Evolutionary conservation across 495 filamentous ascomycete genomes (phyloP), one percentile per base, ranked within the genome.

Genomic region (Penicillium salamii): DNA sequence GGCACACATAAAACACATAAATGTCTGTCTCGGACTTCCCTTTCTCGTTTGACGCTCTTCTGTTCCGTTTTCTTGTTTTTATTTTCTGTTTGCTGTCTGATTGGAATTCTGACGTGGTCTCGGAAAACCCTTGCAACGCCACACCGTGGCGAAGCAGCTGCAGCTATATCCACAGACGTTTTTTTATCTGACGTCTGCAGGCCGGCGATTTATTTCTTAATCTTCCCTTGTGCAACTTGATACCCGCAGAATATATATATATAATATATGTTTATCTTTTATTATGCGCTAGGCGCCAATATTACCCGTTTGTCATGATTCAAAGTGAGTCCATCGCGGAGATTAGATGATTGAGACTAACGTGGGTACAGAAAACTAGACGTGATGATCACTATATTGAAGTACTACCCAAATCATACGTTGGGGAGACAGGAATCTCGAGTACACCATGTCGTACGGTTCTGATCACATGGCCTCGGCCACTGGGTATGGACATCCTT

Each of bases 391-490:
- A 47, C 50, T 20, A 48, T 57, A 52, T 44, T 49, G 52, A 59
- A 45, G 31, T 46, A 49, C 43, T 52, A 54, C 55, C 52, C 49
- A 55, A 42, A 65, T 58, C 40, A 52, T 49, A 63, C 48, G 55
- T 61, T 57, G 57, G 65, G 61, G 44, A 68, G 42, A 53, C 51
- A 50, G 56, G 51, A 52, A 57, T 46, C 58, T 37, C 50, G 55
- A 28, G 68, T 58, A 46, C 58, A 67, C 63, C 46, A 71, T 74
- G 66, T 57, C 58, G 60, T 72, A 74, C 58, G 67, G 62, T 59
- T 46, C 53, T 61, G 60, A 52, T 54, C 62, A 63, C 53, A 67
- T 64, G 67, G n/a, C n/a, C n/a, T 47, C 54, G 57, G 13, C 43
- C 52, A 28, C 52, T 12, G 53, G 28, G 19, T 45, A 57, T 57